phyloP scores from a whole-genome alignment of 1,284 basidiomycete species.

The Singerocomus rubriflavus region DNA sequence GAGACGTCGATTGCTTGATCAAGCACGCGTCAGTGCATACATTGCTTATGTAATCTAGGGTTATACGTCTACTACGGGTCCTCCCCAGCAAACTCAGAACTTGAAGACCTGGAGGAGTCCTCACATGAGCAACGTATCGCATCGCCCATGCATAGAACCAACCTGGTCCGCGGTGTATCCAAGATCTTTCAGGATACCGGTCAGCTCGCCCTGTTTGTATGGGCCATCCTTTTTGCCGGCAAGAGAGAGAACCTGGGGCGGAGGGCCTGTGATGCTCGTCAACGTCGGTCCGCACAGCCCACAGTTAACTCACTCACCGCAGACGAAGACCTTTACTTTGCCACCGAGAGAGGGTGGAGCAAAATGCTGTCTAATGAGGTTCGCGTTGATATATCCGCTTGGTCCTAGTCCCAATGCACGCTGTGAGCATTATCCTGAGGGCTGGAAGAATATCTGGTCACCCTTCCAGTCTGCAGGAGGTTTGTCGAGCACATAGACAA shows the following conservation, averaged over 20 bases:
- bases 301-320: constrained; percentile 50
- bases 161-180: constrained; percentile 86
- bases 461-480: constrained; percentile 71
- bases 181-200: constrained; percentile 81
- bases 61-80: neutral
- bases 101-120: constrained; percentile 50
- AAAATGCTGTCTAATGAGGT: constrained; percentile 73
- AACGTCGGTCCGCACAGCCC: neutral
- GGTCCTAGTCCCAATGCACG: constrained; percentile 40
- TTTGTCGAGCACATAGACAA: constrained; percentile 88
- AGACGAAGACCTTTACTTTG: constrained; percentile 89
- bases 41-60: constrained; percentile 31
- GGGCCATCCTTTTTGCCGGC: constrained; percentile 76
- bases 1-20: constrained; percentile 21
- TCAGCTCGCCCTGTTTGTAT: constrained; percentile 77
- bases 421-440: constrained; percentile 12
- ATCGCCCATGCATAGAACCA: constrained; percentile 9
- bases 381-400: constrained; percentile 70
- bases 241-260: constrained; percentile 76
- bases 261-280: constrained; percentile 57
- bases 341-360: constrained; percentile 65
- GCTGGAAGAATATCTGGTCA: constrained; percentile 19
- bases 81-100: constrained; percentile 37
- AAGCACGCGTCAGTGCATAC: constrained; percentile 30
- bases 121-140: constrained; percentile 7